A percentile compares a stretch with the other conserved stretches of the same genome.
Evolutionary conservation across 208 protist species (phyloP).

Genomic region (Leishmania tropica): DNA sequence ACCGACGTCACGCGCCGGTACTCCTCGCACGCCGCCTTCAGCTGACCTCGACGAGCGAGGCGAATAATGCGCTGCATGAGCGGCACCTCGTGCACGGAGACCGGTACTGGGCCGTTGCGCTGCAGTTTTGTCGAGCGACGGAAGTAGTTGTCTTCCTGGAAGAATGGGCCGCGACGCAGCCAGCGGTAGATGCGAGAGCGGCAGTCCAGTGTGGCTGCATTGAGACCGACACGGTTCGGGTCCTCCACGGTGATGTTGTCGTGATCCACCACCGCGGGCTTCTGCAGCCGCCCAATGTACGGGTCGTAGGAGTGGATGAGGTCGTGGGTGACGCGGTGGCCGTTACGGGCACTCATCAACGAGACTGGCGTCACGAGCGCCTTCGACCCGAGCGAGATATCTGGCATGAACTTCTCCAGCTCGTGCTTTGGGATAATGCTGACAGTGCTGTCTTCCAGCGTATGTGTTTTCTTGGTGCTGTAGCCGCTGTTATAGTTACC

Average conservation of each 20-base stretch:
- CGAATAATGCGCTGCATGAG: conserved; percentile 84
- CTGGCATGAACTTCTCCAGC: conserved; percentile 91
- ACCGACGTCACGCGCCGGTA: conserved; percentile 86
- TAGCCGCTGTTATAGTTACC: conserved; percentile 93
- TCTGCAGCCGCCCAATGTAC: conserved; percentile 76
- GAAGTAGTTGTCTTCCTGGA: conserved; percentile 91
- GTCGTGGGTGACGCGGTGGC: conserved; percentile 92
- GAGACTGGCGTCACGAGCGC: conserved; percentile 90
- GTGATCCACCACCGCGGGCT: conserved; percentile 84
- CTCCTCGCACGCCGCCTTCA: conserved; percentile 89
- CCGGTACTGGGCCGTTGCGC: conserved; percentile 56
- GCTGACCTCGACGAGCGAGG: conserved; percentile 67
- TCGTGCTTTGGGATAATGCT: conserved; percentile 89
- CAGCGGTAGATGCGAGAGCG: conserved; percentile 90
- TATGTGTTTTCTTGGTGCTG: conserved; percentile 81
- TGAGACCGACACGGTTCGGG: conserved; percentile 85
- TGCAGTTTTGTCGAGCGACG: conserved; percentile 63
- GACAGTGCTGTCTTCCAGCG: conserved; percentile 79
- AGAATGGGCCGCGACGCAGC: conserved; percentile 88
- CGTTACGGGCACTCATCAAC: conserved; percentile 87
- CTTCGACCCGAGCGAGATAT: conserved; percentile 86
- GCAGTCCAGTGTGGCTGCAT: conserved; percentile 88
- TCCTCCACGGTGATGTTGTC: conserved; percentile 87
- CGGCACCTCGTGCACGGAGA: conserved; percentile 63
- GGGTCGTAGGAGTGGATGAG: conserved; percentile 91